A percentile compares a stretch with the other conserved stretches of the same genome.
These are phyloP conservation scores for Leishmania gerbilli DNA, from an alignment of 208 protist species.

Conservation along the genomic window DNA sequence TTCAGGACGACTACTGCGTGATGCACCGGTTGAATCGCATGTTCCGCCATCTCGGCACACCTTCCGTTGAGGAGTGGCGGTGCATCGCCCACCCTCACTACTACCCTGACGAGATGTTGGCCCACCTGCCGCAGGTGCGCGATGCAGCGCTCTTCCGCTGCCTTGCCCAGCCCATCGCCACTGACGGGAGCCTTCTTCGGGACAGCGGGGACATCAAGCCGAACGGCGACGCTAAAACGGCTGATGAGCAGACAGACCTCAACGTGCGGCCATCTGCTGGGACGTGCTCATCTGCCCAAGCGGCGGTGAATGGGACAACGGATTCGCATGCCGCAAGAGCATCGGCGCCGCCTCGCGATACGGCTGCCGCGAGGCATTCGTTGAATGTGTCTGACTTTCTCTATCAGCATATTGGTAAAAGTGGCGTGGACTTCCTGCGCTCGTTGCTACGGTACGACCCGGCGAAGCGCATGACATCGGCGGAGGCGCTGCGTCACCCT, in stretches of 20 bases:
- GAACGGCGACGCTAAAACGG: constrained; percentile 1
- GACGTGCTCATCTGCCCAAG: neutral
- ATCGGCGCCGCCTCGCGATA: neutral
- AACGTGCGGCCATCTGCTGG: neutral
- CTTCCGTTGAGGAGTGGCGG: constrained; percentile 93
- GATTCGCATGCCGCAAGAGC: neutral
- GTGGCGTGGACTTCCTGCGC: constrained; percentile 54
- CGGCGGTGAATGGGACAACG: neutral
- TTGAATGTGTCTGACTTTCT: constrained; percentile 14
- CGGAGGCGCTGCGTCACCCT: constrained; percentile 59
- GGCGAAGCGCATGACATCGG: constrained; percentile 41
- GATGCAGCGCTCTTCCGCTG: constrained; percentile 23
- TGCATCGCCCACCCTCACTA: constrained; percentile 95
- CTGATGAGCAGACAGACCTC: neutral
- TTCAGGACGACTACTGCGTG: constrained; percentile 57
- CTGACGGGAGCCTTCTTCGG: neutral
- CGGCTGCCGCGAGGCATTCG: neutral
- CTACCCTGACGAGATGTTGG: constrained; percentile 91
- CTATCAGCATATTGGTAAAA: constrained; percentile 26
- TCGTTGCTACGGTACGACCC: constrained; percentile 58
- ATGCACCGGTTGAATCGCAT: constrained; percentile 96
- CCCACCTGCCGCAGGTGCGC: constrained; percentile 67
- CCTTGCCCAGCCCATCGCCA: neutral
- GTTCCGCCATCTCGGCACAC: constrained; percentile 94
- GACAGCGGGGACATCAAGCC: constrained; percentile 15